phyloP scores from a whole-genome alignment of 2,329 filamentous ascomycete species.

The Sporothrix pseudoabietina region DNA sequence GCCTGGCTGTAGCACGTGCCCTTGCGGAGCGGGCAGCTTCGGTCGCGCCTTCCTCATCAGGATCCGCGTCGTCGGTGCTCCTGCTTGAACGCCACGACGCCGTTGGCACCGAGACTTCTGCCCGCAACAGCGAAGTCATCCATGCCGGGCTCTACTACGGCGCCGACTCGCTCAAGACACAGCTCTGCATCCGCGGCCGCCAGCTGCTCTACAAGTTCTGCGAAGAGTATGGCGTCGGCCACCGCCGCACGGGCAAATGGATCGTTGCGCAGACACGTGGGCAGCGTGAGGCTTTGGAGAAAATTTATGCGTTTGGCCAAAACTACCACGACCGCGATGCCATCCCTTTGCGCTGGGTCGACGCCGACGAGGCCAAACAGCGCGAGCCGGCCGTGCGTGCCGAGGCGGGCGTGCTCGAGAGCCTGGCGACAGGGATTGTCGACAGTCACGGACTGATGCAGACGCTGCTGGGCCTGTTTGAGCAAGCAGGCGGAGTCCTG shows the following conservation, averaged over 20 bases:
- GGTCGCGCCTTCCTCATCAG: not conserved
- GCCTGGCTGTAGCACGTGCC: slow-evolving; percentile 74
- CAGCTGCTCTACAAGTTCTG: slow-evolving; percentile 80
- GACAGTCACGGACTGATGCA: slow-evolving; percentile 86
- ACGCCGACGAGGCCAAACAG: slow-evolving; percentile 59
- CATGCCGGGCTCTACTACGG: slow-evolving; percentile 95
- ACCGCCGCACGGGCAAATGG: slow-evolving; percentile 85
- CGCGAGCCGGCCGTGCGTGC: slow-evolving; percentile 78
- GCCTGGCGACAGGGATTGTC: slow-evolving; percentile 83
- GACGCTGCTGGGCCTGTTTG: slow-evolving; percentile 73
- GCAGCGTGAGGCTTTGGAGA: slow-evolving; percentile 66
- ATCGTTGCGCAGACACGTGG: slow-evolving; percentile 80
- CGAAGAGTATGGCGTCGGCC: slow-evolving; percentile 63
- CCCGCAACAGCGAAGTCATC: slow-evolving; percentile 92
- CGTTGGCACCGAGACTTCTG: slow-evolving; percentile 82
- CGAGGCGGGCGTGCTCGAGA: slow-evolving; percentile 74
- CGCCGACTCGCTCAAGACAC: slow-evolving; percentile 72
- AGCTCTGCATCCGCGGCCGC: slow-evolving; percentile 77
- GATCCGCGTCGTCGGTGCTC: slow-evolving; percentile 62
- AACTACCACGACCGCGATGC: slow-evolving; percentile 44
- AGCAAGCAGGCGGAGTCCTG: slow-evolving; percentile 72
- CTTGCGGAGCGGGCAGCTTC: slow-evolving; percentile 53
- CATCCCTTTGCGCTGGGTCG: slow-evolving; percentile 69
- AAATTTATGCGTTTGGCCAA: slow-evolving; percentile 51
- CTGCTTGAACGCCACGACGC: slow-evolving; percentile 77